Evolutionary conservation across 139 green algal species (phyloP), one percentile per base, ranked within the genome.

Genomic region (Closterium sp.): DNA sequence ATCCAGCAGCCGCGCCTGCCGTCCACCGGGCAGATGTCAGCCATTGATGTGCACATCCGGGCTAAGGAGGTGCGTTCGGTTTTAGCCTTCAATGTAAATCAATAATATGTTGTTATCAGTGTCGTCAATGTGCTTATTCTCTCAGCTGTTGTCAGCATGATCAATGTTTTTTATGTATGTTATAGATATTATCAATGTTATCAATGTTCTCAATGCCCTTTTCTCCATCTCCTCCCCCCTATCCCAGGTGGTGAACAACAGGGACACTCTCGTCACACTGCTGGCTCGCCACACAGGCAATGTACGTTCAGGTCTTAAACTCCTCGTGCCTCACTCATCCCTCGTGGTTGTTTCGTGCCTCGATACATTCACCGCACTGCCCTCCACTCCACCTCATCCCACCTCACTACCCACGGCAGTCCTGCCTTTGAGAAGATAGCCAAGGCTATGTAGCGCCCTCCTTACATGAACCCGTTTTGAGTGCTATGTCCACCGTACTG

Each of bases 1-100:
- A 96, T 99, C 64, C 98, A 99, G 95, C 98, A 99, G 96, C 98
- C 98, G 31, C 95, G 97, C 12, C 95, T 98, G 87, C 97, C 98
- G 2, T 96, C 97, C 55, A 99, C 97, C 5, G 98, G 98, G 10
- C 96, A 98, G 95, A 94, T 97, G 38, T 98, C 99, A 93, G 97
- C 97, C 34, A 96, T 97, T 84, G 98, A 99, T 93, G 96, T 99
- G 33, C 94, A 98, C 90, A 98, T 99, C 95, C 98, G 98, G 94
- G 99, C 97, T 96, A 94, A 95, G 9, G 98, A 99, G 94, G 98
- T 98, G 90, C 92, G 90, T 85, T 66, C n/a, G n/a, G n/a, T n/a
- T n/a, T n/a, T n/a, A n/a, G n/a, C n/a, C n/a, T n/a, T n/a, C n/a
- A n/a, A n/a, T n/a, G n/a, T n/a, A n/a, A n/a, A n/a, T n/a, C n/a